Percentiles rank a stretch among this genome's conserved stretches.
Conservation (phyloP, 441 rosid genomes). For the Syzygium syzygioides region DNA sequence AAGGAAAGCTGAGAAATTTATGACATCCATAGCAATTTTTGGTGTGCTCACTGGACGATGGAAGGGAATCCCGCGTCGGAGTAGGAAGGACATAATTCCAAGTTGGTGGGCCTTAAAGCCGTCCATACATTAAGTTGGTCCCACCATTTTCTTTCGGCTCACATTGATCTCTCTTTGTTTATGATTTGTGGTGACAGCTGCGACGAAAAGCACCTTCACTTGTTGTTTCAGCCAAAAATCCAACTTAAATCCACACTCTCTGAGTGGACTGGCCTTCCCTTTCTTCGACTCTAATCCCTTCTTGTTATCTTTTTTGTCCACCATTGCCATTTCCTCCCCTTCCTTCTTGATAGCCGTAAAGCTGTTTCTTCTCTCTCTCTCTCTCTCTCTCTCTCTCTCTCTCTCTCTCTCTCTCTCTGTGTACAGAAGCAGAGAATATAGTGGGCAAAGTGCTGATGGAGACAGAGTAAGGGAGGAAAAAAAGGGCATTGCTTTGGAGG, state of each 20-base stretch:
- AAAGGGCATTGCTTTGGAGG: not conserved
- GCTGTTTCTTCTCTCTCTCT: not conserved
- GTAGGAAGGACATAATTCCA: not conserved
- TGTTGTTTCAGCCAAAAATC: not conserved
- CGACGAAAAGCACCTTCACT: not conserved
- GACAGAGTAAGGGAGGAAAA: not conserved
- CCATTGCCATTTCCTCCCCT: not conserved
- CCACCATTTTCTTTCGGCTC: not conserved
- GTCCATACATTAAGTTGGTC: not conserved
- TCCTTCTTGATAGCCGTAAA: not conserved
- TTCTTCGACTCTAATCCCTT: not conserved
- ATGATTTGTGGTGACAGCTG: not conserved
- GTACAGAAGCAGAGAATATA: not conserved
- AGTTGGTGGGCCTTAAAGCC: not conserved
- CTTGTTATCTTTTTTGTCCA: not conserved
- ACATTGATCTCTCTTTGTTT: not conserved
- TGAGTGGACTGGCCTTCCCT: not conserved
- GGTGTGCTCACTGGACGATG: not conserved
- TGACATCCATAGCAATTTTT: not conserved
- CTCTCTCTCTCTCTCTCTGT: not conserved
- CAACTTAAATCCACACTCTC: not conserved
- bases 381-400: not conserved
- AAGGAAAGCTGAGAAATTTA: not conserved
- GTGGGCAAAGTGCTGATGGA: not conserved
- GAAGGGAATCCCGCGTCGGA: not conserved